A percentile compares a stretch with the other conserved stretches of the same genome.
Evolutionary conservation across 2,329 filamentous ascomycete species (phyloP).

Genomic region (Curvularia lunata): DNA sequence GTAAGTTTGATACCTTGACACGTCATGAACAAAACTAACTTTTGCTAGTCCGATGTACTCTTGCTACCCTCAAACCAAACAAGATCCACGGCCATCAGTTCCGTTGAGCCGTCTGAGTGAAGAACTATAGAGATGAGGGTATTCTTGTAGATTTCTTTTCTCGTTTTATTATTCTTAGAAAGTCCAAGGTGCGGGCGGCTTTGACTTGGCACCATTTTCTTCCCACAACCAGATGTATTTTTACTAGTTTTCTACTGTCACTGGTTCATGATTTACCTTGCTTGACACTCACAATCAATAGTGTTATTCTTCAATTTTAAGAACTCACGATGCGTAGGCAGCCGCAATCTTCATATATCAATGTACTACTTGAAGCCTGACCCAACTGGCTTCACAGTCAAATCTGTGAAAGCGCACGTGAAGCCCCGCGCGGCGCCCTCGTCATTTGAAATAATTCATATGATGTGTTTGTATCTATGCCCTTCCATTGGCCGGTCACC

Average conservation of each 20-base stretch:
- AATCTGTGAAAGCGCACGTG: not conserved
- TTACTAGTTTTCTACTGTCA: not conserved
- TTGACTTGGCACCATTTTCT: not conserved
- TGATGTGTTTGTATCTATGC: not conserved
- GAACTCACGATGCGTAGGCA: not conserved
- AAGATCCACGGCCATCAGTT: slow-evolving; percentile 29
- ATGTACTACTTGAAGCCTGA: not conserved
- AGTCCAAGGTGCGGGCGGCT: not conserved
- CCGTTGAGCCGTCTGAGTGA: slow-evolving; percentile 27
- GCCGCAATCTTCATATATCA: not conserved
- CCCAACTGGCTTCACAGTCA: not conserved
- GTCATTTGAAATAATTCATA: not conserved
- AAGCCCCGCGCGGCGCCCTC: not conserved
- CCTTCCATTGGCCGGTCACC: slow-evolving; percentile 3
- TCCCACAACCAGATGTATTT: not conserved
- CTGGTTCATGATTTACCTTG: not conserved
- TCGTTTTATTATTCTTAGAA: not conserved
- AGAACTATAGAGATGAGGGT: not conserved
- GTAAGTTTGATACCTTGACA: slow-evolving; percentile 24
- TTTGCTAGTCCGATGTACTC: slow-evolving; percentile 36
- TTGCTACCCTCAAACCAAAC: slow-evolving; percentile 36
- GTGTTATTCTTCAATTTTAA: not conserved
- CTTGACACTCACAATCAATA: not conserved
- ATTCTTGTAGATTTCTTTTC: not conserved
- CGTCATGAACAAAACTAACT: slow-evolving; percentile 14